Evolutionary conservation across 2,329 filamentous ascomycete genomes (phyloP), one percentile per base, ranked within the genome.

Genomic region (Aspergillus niger): DNA sequence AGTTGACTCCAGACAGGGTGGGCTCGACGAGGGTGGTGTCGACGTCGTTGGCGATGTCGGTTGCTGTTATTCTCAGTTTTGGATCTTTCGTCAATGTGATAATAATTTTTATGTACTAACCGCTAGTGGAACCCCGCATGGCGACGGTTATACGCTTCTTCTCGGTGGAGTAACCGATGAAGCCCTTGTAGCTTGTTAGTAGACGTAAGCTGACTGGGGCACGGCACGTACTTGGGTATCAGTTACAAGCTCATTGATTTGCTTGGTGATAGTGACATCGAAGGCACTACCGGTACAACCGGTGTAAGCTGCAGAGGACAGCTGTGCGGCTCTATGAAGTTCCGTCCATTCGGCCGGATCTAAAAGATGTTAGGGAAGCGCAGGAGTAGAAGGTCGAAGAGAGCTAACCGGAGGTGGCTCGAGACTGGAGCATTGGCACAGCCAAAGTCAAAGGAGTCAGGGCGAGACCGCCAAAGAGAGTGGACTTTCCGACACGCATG

Each of bases 201-300:
- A 7, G 22, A n/a, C 7, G 20, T 15, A 24, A 28, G 5, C 4
- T 15, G 2, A 8, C 2, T 20, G 10, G 22, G n/a, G 3, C 15
- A 43, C 22, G 22, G 15, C 8, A 13, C 43, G 3, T 59, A 67
- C 69, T 58, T 73, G 63, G 6, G 71, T 71, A 48, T 70, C 66
- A 8, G 71, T 72, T 5, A 59, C 10, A 1, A 47, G 6, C 36
- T 72, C 63, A 28, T 65, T 15, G 24, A 74, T 65, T 15, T 65
- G 63, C 59, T 70, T 70, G 20, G 71, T 74, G 52, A 74, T 70
- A 13, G 62, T 72, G 11, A 73, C 65, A 63, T 74, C 71, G 32
- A 72, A 74, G 5, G 71, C 71, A 8, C 54, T 62, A 15, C 64
- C 65, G 7, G 30, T 51, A 44, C 71, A 73, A 41, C 67, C 71